A percentile compares a stretch with the other conserved stretches of the same genome.
These are phyloP conservation scores for Umbilicus rupestris DNA, from an alignment of 164 flowering plant genomes.

Conservation along the genomic window DNA sequence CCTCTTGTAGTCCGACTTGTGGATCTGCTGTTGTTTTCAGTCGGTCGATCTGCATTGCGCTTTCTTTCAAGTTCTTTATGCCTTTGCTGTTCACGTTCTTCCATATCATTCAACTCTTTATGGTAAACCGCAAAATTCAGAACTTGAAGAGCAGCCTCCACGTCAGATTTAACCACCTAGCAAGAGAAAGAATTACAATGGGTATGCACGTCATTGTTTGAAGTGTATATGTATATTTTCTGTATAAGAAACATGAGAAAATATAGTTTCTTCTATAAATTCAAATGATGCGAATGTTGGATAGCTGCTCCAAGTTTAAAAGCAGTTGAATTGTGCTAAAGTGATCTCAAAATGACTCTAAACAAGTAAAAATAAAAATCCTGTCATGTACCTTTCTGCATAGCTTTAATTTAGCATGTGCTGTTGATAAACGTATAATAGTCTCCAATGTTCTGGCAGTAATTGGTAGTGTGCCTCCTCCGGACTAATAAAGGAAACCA, in stretches of 20 bases:
- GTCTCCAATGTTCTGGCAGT: slow-evolving; percentile 97
- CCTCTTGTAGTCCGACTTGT: slow-evolving; percentile 19
- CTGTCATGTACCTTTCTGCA: slow-evolving; percentile 53
- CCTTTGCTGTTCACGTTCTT: slow-evolving; percentile 78
- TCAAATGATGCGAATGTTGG: too few relatives aligned
- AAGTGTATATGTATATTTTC: not conserved
- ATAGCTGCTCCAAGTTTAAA: too few relatives aligned
- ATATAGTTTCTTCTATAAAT: too few relatives aligned
- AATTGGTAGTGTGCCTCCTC: slow-evolving; percentile 94
- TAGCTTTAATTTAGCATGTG: slow-evolving; percentile 92
- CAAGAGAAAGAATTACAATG: not conserved
- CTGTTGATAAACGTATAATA: slow-evolving; percentile 91
- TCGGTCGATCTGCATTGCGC: slow-evolving; percentile 36
- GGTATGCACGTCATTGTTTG: not conserved
- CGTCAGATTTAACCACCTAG: slow-evolving; percentile 75
- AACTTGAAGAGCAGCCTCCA: slow-evolving; percentile 89
- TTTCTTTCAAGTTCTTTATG: slow-evolving; percentile 53
- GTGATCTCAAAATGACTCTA: too few relatives aligned
- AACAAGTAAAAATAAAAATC: not conserved
- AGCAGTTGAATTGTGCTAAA: too few relatives aligned
- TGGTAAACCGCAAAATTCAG: slow-evolving; percentile 96
- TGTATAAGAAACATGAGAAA: too few relatives aligned
- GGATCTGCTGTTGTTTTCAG: slow-evolving; percentile 14
- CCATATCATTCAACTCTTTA: slow-evolving; percentile 90
- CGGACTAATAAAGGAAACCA: slow-evolving; percentile 32